Evolutionary conservation across 208 protist species (phyloP).

Genomic region (Crithidia bombi): DNA sequence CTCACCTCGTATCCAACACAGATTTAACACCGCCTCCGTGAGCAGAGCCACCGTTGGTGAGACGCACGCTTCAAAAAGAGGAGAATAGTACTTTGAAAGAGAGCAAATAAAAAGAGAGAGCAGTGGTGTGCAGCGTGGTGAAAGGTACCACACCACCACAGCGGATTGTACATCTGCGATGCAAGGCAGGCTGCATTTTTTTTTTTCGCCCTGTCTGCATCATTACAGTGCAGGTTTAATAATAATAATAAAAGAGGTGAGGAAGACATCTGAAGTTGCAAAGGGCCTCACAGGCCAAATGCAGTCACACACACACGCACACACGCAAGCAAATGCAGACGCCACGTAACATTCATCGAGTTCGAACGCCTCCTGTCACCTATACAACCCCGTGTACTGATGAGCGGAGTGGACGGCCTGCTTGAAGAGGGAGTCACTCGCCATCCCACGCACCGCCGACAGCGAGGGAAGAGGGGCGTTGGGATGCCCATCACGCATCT

Average conservation of each 20-base stretch:
- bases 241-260: neutral
- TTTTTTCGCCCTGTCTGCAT: too few relatives aligned
- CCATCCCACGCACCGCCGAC: constrained; percentile 8
- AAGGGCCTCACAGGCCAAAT: neutral
- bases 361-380: too few relatives aligned
- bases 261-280: neutral
- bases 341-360: too few relatives aligned
- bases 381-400: neutral
- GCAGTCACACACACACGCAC: neutral
- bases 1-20: too few relatives aligned
- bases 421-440: neutral
- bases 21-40: too few relatives aligned
- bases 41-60: too few relatives aligned
- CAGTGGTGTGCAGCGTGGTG: neutral
- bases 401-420: constrained; percentile 17
- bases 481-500: neutral
- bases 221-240: too few relatives aligned
- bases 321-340: neutral
- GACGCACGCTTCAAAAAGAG: too few relatives aligned
- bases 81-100: neutral
- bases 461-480: neutral
- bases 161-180: too few relatives aligned
- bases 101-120: constrained; percentile 1
- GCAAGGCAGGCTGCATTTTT: too few relatives aligned
- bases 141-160: too few relatives aligned